Base-by-base conservation (phyloP, 2,329 filamentous ascomycete species). In the Amylocarpus encephaloides region DNA sequence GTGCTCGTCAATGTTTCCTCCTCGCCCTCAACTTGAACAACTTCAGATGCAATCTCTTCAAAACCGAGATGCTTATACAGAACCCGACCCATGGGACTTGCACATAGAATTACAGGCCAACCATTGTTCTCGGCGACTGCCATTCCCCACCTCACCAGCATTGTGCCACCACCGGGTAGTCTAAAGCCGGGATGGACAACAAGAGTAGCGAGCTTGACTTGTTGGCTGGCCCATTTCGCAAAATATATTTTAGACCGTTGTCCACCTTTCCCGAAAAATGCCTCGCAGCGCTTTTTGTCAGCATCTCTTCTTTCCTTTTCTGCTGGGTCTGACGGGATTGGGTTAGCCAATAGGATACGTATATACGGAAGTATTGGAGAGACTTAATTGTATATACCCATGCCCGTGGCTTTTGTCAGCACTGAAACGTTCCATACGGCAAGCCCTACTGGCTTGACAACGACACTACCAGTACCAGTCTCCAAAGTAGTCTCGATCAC, bases 21-120 rank as follows among this genome's bases (percentile, higher is more conserved):
- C 30, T 49, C 48, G 6, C 33, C 48, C 13, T 39, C 42, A 39
- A 44, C 44, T 44, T 48, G 44, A 16, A 51, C 40, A n/a, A 35
- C 32, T n/a, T 43, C 40, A 1, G 6, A 18, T 11, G 29, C 49
- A 16, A 48, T 29, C 16, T 29, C 34, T 7, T 44, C 26, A n/a
- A 47, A 48, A 10, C 22, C 32, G 10, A 48, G 43, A 13, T 32
- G 39, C 16, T 48, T 32, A 48, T 48, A 51, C 12, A 51, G 45
- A 30, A 39, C 12, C 26, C 19, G 16, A 18, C 39, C 44, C 45
- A 48, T 50, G 10, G 32, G 44, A 39, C 38, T 44, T n/a, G 44
- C 45, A 44, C 18, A 39, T 16, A 51, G 22, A 30, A 18, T 44
- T 19, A 51, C 29, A 9, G 38, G 22, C 13, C 36, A 43, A 15